phyloP scores from a whole-genome alignment of 2,329 filamentous ascomycete species.

The Daldinia sp. region DNA sequence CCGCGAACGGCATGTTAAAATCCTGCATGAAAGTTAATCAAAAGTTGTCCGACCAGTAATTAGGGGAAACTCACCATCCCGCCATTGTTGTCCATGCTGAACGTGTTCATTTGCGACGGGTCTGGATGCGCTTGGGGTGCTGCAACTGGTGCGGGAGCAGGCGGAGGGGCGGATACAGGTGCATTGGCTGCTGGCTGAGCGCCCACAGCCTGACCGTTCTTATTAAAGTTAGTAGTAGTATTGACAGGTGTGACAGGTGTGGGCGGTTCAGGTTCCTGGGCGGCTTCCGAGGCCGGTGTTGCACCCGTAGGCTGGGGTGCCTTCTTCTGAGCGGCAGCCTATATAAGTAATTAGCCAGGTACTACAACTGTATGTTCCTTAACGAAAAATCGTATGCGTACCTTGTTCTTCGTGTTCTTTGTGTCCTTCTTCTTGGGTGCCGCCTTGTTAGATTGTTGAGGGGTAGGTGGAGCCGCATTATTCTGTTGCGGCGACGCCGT shows the following conservation, averaged over 20 bases:
- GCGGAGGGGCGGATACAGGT: slow-evolving; percentile 58
- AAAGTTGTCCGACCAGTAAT: slow-evolving; percentile 14
- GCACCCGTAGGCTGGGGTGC: slow-evolving; percentile 67
- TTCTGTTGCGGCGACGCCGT: slow-evolving; percentile 73
- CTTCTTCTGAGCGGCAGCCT: slow-evolving; percentile 72
- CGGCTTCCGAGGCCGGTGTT: slow-evolving; percentile 68
- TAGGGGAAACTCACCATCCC: slow-evolving; percentile 57
- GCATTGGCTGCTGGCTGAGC: slow-evolving; percentile 57
- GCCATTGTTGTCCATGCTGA: slow-evolving; percentile 59
- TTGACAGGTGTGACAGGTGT: slow-evolving; percentile 72
- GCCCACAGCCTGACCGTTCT: slow-evolving; percentile 59
- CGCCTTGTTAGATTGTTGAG: slow-evolving; percentile 77
- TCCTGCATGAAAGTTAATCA: slow-evolving; percentile 51
- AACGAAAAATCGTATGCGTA: slow-evolving; percentile 55
- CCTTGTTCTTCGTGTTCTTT: slow-evolving; percentile 76
- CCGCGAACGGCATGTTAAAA: slow-evolving; percentile 68
- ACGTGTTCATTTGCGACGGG: slow-evolving; percentile 59
- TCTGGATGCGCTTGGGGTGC: slow-evolving; percentile 62
- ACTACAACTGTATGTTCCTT: slow-evolving; percentile 13
- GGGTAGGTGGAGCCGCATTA: slow-evolving; percentile 79
- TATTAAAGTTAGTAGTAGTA: slow-evolving; percentile 61
- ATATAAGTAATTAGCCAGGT: slow-evolving; percentile 50
- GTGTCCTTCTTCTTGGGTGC: slow-evolving; percentile 82
- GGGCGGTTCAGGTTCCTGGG: slow-evolving; percentile 68
- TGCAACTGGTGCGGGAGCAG: slow-evolving; percentile 59